Evolutionary conservation across 352 stramenopile species (phyloP).

Genomic region (Pythium pyrilobum): DNA sequence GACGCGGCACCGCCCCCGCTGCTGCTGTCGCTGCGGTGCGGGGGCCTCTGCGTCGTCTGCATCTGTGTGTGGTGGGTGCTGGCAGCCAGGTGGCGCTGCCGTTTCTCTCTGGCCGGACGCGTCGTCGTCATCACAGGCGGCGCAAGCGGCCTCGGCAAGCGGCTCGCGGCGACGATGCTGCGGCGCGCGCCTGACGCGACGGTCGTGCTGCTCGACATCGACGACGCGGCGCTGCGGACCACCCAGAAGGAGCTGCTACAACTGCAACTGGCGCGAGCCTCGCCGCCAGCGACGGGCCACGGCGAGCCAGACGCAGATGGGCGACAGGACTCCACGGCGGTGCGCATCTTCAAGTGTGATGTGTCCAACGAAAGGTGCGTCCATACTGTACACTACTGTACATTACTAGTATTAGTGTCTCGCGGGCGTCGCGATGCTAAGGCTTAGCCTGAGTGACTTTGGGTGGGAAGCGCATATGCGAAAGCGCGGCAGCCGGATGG

Average conservation of each 20-base stretch:
- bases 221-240: constrained; percentile 29
- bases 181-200: constrained; percentile 23
- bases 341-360: constrained; percentile 52
- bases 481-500: background rate
- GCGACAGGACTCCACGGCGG: background rate
- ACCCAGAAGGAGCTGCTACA: constrained; percentile 22
- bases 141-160: constrained; percentile 45
- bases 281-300: constrained; percentile 4
- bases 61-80: too few species aligned
- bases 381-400: background rate
- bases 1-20: background rate
- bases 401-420: too few species aligned
- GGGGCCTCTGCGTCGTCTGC: too few species aligned
- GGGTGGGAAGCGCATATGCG: background rate
- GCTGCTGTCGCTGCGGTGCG: background rate
- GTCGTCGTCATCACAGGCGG: constrained; percentile 68
- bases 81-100: background rate
- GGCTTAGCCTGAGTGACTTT: too few species aligned
- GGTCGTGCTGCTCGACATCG: constrained; percentile 60
- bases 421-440: too few species aligned
- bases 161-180: constrained; percentile 34
- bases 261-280: constrained; percentile 1
- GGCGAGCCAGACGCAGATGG: background rate
- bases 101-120: constrained; percentile 40
- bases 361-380: constrained; percentile 54